These are phyloP conservation scores for Achaetomiella virescens DNA, from an alignment of 495 filamentous ascomycete species.

Conservation along the genomic window DNA sequence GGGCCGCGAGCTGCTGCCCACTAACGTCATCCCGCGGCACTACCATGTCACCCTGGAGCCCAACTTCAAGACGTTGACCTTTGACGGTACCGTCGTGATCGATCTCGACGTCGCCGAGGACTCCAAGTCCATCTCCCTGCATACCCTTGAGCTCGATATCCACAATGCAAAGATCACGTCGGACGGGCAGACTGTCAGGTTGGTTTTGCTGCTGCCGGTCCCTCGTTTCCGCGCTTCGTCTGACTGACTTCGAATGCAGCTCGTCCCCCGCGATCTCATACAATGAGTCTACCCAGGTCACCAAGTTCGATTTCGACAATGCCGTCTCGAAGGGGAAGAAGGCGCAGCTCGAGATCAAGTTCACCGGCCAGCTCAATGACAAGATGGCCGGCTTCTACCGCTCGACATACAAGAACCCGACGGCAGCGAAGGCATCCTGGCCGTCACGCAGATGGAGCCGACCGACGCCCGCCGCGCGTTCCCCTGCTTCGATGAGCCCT, in stretches of 20 bases:
- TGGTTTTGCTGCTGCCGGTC: slow-evolving; percentile 9
- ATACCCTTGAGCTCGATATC: slow-evolving; percentile 80
- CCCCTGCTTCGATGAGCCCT: slow-evolving; percentile 74
- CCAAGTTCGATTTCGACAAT: slow-evolving; percentile 57
- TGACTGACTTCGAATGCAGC: slow-evolving; percentile 27
- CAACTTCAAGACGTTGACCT: slow-evolving; percentile 62
- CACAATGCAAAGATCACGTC: slow-evolving; percentile 63
- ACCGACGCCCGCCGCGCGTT: slow-evolving; percentile 70
- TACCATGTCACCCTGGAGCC: slow-evolving; percentile 72
- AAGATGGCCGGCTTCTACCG: slow-evolving; percentile 81
- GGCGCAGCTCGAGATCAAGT: slow-evolving; percentile 60
- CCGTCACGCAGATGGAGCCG: slow-evolving; percentile 78
- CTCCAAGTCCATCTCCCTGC: slow-evolving; percentile 78
- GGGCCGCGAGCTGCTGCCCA: slow-evolving; percentile 54
- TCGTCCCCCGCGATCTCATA: slow-evolving; percentile 51
- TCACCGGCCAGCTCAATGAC: slow-evolving; percentile 64
- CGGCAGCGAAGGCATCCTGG: slow-evolving; percentile 57
- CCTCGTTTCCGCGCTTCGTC: background rate
- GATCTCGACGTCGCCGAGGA: slow-evolving; percentile 81
- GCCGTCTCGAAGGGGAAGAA: slow-evolving; percentile 52
- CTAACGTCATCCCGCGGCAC: slow-evolving; percentile 59
- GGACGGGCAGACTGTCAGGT: slow-evolving; percentile 42
- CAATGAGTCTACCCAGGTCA: slow-evolving; percentile 58
- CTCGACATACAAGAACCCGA: slow-evolving; percentile 64
- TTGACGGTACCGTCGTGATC: slow-evolving; percentile 62